phyloP scores from a whole-genome alignment of 257 asterid genomes.

The Fraxinus anomala region DNA sequence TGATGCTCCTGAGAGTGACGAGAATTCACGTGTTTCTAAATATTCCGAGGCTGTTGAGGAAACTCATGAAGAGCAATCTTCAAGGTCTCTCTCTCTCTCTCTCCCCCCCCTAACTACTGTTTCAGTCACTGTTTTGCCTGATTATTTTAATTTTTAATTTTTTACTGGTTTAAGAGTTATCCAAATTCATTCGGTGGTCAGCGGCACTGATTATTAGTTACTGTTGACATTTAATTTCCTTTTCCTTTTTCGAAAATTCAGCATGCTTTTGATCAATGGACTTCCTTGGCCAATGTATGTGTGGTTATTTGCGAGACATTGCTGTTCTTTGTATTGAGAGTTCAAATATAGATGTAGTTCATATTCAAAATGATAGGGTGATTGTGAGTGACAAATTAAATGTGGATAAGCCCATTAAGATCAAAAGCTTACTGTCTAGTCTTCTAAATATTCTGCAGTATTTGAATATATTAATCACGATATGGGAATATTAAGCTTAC shows the following conservation, averaged over 20 bases:
- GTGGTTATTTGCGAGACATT: not conserved
- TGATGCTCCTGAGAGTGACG: conserved; percentile 43
- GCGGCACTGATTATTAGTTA: not conserved
- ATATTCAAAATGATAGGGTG: not conserved
- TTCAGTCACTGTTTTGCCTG: not conserved
- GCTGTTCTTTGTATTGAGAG: not conserved
- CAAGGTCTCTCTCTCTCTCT: conserved; percentile 52
- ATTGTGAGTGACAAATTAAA: not conserved
- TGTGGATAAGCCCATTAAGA: not conserved
- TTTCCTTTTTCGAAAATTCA: not conserved
- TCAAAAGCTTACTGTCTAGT: not conserved
- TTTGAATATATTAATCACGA: not conserved
- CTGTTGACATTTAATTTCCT: not conserved
- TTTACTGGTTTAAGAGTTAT: not conserved
- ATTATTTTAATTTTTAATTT: not conserved
- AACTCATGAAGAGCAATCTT: conserved; percentile 53
- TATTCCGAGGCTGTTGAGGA: conserved; percentile 61
- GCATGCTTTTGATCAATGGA: not conserved
- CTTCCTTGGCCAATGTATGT: not conserved
- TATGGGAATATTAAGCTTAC: not conserved
- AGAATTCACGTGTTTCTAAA: conserved; percentile 48
- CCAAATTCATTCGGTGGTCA: not conserved
- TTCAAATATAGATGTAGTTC: not conserved
- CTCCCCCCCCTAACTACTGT: not conserved
- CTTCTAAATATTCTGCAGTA: not conserved